Percentiles rank a stretch among this genome's conserved stretches.
Conservation (phyloP, 106 monocot species). For the Agapanthus africanus region DNA sequence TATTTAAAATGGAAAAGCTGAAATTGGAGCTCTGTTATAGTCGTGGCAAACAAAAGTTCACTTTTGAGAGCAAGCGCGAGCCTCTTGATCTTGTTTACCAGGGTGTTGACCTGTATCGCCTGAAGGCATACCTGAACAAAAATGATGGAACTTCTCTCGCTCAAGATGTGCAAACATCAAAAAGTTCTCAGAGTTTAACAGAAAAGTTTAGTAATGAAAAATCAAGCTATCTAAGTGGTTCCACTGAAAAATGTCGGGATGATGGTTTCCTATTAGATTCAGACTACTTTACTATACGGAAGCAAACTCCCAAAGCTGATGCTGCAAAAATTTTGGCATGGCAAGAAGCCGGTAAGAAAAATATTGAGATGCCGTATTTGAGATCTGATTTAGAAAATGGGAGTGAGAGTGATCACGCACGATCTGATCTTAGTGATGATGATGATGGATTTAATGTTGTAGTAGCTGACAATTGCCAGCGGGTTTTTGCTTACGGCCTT, state of each 20-base stretch:
- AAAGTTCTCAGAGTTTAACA: constrained; percentile 12
- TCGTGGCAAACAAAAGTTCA: constrained; percentile 84
- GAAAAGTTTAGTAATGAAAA: constrained; percentile 38
- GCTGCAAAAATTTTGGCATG: constrained; percentile 66
- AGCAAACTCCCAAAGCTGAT: constrained; percentile 92
- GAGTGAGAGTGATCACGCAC: constrained; percentile 68
- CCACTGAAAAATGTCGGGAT: constrained; percentile 45
- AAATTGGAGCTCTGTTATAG: constrained; percentile 85
- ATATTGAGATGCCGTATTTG: constrained; percentile 50
- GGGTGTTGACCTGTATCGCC: constrained; percentile 69
- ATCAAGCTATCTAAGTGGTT: constrained; percentile 18
- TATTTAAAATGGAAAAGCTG: constrained; percentile 56
- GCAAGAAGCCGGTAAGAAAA: constrained; percentile 75
- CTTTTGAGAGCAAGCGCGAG: constrained; percentile 85
- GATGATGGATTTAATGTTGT: constrained; percentile 97
- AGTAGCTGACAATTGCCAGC: constrained; percentile 88
- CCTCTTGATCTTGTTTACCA: constrained; percentile 97
- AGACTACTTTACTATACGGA: constrained; percentile 92
- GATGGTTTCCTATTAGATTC: constrained; percentile 79
- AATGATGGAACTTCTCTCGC: constrained; percentile 15
- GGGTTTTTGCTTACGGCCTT: constrained; percentile 90
- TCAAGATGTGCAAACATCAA: constrained; percentile 35
- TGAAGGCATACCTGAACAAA: constrained; percentile 62
- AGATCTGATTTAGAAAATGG: constrained; percentile 76
- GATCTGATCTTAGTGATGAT: constrained; percentile 93